Base-by-base conservation (phyloP, 441 rosid genomes). In the Adansonia gregorii region DNA sequence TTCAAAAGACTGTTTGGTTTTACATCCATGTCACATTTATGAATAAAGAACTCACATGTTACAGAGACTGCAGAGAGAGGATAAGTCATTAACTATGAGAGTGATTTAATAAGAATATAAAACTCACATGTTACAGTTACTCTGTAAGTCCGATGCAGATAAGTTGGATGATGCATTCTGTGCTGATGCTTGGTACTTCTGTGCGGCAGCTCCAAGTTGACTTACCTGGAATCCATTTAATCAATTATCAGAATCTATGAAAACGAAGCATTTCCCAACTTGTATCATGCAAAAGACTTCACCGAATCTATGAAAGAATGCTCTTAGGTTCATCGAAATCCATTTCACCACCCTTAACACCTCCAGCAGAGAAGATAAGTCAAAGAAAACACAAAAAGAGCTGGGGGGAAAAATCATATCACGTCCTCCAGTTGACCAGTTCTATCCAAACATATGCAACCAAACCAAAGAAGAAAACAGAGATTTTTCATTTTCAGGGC, bases 141-240 rank as follows among this genome's bases (percentile, higher is more conserved):
- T 81, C 73, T 76, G 82, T 64, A 86, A 58, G 75, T 86, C 88
- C 22, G 78, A 75, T 55, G 82, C 68, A 66, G 85, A 78, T 74
- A 78, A 73, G 71, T 74, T 78, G 69, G 86, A 80, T 67, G 85
- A 76, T 48, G 81, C 85, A 19, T 67, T 83, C 49, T 81, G 86
- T 56, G 85, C 84, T 19, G 85, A 78, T 41, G 85, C 72, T 75
- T 86, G 88, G 77, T 83, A 83, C 74, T 83, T 83, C 67, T 80
- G 86, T 43, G 88, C 88, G 1, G 82, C 85, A 11, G 81, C 84
- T 43, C 85, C 88, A 79, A 86, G 84, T 78, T 82, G 83, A 75
- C 85, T 76, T 67, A 86, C 86, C 88, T 86, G 81, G 43, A 67
- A 67, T 77, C 19, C 35, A 72, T 60, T 48, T 69, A 66, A 41